Conservation (phyloP, 352 stramenopile species). For the Saprolegnia parasitica region DNA sequence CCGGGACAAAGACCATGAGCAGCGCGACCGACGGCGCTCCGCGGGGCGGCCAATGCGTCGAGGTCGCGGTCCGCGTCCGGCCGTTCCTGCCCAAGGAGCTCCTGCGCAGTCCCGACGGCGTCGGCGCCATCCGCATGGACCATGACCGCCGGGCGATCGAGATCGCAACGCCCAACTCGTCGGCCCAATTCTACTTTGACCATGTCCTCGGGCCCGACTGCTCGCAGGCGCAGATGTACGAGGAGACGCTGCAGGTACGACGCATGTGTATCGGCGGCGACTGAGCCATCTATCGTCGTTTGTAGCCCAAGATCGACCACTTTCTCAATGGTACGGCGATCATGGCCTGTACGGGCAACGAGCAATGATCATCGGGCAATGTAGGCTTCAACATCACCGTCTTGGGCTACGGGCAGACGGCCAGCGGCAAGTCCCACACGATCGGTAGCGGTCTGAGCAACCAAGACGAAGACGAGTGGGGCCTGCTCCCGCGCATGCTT, state of each 20-base stretch:
- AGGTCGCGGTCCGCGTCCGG: slow-evolving; percentile 70
- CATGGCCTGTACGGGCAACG: not conserved
- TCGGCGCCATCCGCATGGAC: slow-evolving; percentile 37
- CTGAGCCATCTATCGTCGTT: not conserved
- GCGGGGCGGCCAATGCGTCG: slow-evolving; percentile 22
- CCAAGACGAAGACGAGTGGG: slow-evolving; percentile 50
- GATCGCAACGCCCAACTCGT: slow-evolving; percentile 33
- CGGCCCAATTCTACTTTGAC: slow-evolving; percentile 53
- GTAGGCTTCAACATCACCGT: slow-evolving; percentile 85
- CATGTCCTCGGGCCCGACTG: slow-evolving; percentile 52
- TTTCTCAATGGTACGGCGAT: slow-evolving; percentile 48
- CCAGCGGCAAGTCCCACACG: slow-evolving; percentile 79
- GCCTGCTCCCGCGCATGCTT: slow-evolving; percentile 80
- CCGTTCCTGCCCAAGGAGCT: slow-evolving; percentile 76
- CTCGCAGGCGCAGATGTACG: slow-evolving; percentile 52
- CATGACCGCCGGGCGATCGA: slow-evolving; percentile 37
- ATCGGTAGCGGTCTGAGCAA: slow-evolving; percentile 60
- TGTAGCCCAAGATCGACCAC: slow-evolving; percentile 65
- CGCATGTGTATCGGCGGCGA: not conserved
- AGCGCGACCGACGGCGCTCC: not conserved
- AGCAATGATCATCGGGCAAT: not conserved
- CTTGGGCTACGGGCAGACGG: slow-evolving; percentile 82
- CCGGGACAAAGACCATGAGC: not conserved
- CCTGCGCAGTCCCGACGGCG: slow-evolving; percentile 34
- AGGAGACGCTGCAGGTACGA: slow-evolving; percentile 43